Evolutionary conservation across 225 moss, liverwort and hornwort species (phyloP), one percentile per base, ranked within the genome.

Genomic region (Asterella californica): DNA sequence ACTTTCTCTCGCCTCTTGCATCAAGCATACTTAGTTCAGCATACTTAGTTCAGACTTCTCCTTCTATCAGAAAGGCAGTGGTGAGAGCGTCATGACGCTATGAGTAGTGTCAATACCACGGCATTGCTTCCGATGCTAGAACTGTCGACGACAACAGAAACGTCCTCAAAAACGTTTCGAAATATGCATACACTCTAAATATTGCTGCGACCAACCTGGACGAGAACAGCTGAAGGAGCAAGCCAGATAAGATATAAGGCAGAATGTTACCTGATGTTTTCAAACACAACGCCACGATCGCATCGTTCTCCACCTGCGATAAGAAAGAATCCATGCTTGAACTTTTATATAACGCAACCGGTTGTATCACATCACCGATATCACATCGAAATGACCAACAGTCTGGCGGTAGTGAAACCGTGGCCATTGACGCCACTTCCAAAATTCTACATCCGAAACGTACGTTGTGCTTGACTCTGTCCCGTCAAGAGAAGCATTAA

Each of bases 291-390:
- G 87, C 87, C 22, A 88, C 85, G 57, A 88, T 73, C 42, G 87
- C 78, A 81, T 88, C 87, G 72, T 88, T 88, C 79, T 88, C 87
- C 14, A 88, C 87, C 87, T 88, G 87, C 78, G 21, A 65, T 14
- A 76, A 32, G 29, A 60, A 22, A 68, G 4, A 36, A 61, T 53
- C 25, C 53, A 30, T 15, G 7, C 27, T 74, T 4, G n/a, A 69
- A 12, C 14, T 18, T 70, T 21, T 29, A 0, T 54, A 37, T 42
- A 17, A 25, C 29, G 12, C 29, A 27, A 25, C 47, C 50, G 24
- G 25, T 49, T 2, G 22, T 32, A 0, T 2, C 19, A 33, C 0
- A 19, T n/a, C 60, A 42, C 42, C 42, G 7, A 42, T 7, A 70
- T 69, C 69, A 34, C 8, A 61, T 6, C 12, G 7, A 42, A 42